A percentile compares a stretch with the other conserved stretches of the same genome.
These are phyloP conservation scores for Hymenoscyphus fructigenus DNA, from an alignment of 2,329 filamentous ascomycete genomes.

Conservation along the genomic window DNA sequence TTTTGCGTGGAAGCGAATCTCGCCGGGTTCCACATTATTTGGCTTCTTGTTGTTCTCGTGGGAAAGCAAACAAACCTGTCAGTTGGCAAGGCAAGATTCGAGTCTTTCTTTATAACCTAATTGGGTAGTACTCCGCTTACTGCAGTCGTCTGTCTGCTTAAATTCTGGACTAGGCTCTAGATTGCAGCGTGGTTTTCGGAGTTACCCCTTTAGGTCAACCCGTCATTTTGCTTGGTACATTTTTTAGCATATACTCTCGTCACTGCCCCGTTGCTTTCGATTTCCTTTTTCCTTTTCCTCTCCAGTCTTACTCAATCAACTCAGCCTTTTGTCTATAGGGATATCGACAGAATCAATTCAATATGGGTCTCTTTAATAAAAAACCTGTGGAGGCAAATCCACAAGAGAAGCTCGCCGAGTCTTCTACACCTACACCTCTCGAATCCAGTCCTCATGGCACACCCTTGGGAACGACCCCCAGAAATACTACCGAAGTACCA, in stretches of 20 bases:
- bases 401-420: neutral
- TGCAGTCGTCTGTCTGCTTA: neutral
- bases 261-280: neutral
- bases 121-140: neutral
- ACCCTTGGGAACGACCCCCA: constrained; percentile 5
- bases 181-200: neutral
- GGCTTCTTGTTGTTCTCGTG: neutral
- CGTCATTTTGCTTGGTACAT: neutral
- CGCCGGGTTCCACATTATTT: neutral
- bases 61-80: neutral
- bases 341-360: neutral
- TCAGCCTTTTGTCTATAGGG: neutral
- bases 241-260: constrained; percentile 1
- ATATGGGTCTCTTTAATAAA: constrained; percentile 12
- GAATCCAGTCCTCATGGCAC: constrained; percentile 3
- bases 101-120: neutral
- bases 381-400: neutral
- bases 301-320: neutral
- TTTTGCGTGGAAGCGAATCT: neutral
- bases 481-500: neutral
- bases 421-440: neutral
- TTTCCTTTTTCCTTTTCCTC: neutral
- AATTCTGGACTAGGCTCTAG: neutral
- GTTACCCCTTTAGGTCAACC: neutral
- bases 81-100: neutral